Base-by-base conservation (phyloP, 179 eudicot genomes). In the Corrigiola litoralis region DNA sequence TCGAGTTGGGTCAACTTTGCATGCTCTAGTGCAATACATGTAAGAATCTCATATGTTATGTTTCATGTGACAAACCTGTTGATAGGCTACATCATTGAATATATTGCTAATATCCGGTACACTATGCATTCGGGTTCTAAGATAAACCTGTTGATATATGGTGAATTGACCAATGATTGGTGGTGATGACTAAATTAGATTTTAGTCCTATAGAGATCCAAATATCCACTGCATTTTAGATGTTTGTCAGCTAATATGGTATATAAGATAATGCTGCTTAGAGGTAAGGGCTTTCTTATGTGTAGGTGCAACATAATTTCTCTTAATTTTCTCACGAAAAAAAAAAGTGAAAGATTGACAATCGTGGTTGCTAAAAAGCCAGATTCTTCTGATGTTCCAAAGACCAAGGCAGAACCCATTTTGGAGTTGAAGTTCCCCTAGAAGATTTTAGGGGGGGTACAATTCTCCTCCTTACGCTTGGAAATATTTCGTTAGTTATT, bases 371-470 rank as follows among this genome's bases (percentile, higher is more conserved):
- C 87, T 3, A 78, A 64, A 61, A 80, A 79, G 61, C 66, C 63
- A 40, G 74, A 78, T 16, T 16, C 33, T 58, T 63, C 77, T 8
- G 64, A 75, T 44, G 57, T 64, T 45, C 68, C 81, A 61, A 54
- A 65, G 0, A 47, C 48, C 33, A 48, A 34, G 4, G n/a, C 50
- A 29, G 58, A 72, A 24, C 44, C 77, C 52, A 16, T 23, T 21
- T 63, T 53, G 29, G 63, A 63, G 59, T 23, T 75, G 25, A 81
- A 57, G 60, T 11, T 72, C 13, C 32, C 77, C 23, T 69, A 37
- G 61, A 73, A 58, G 17, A 20, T 83, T 61, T 34, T 85, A 60
- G 65, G 95, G 90, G 13, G 95, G 95, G 95, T 87, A 79, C 13
- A 7, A 9, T 17, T 32, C 40, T 53, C n/a, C 11, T 11, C 58